phyloP scores from a whole-genome alignment of 75 land plant genomes.

The Picea sitchensis region DNA sequence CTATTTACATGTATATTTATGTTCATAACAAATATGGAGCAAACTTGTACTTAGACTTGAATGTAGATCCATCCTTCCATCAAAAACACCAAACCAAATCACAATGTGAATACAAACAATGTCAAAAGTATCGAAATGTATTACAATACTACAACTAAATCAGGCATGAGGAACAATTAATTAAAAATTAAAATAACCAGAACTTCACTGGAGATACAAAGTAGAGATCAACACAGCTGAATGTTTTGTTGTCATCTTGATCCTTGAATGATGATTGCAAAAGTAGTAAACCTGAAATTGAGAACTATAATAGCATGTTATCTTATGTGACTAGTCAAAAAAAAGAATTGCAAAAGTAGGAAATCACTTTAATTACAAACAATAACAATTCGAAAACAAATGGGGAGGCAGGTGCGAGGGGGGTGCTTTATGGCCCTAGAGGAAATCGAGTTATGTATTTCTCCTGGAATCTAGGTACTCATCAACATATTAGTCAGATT shows the following conservation, averaged over 20 bases:
- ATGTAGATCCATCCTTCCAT: conserved; percentile 88
- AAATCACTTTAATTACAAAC: not conserved
- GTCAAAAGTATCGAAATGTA: not conserved
- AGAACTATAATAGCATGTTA: too few relatives aligned
- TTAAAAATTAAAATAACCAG: not conserved
- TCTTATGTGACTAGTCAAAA: too few relatives aligned
- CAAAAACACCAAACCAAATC: conserved; percentile 1
- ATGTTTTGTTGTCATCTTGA: conserved; percentile 52
- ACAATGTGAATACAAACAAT: not conserved
- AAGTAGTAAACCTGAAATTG: not conserved
- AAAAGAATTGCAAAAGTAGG: not conserved
- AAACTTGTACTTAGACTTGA: conserved; percentile 80
- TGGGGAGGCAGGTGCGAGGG: too few relatives aligned
- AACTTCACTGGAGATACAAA: conserved; percentile 83
- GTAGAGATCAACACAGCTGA: conserved; percentile 93
- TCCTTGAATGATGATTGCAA: conserved; percentile 83
- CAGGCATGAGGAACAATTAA: not conserved
- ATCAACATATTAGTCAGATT: too few relatives aligned
- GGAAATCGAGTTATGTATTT: too few relatives aligned
- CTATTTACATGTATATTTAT: too few relatives aligned
- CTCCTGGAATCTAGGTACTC: too few relatives aligned
- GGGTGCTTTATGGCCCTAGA: too few relatives aligned
- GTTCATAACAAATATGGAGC: too few relatives aligned
- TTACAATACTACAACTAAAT: not conserved
- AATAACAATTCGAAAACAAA: not conserved